These are phyloP conservation scores for Schwanniomyces pseudopolymorphus DNA, from an alignment of 805 yeast genomes.

Conservation along the genomic window DNA sequence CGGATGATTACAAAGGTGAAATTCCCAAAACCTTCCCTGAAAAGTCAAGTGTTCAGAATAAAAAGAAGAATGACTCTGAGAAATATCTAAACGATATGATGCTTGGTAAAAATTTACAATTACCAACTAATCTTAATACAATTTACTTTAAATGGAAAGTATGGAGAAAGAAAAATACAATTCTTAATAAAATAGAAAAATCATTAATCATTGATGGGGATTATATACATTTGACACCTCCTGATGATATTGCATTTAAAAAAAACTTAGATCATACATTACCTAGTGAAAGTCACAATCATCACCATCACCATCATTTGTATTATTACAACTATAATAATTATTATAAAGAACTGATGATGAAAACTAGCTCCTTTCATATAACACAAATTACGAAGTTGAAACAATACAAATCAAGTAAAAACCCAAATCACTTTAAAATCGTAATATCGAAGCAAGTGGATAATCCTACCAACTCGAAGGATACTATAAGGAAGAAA, in stretches of 20 bases:
- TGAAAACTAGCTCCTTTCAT: conserved; percentile 86
- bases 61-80: conserved; percentile 10
- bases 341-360: conserved; percentile 60
- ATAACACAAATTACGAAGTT: conserved; percentile 71
- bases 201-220: conserved; percentile 92
- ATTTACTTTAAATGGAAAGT: conserved; percentile 84
- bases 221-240: conserved; percentile 83
- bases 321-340: conserved; percentile 40
- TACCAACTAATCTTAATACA: conserved; percentile 42
- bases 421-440: conserved; percentile 78
- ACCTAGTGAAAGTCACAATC: conserved; percentile 12
- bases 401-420: conserved; percentile 63
- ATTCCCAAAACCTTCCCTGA: background rate
- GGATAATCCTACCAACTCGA: conserved; percentile 20
- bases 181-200: conserved; percentile 77
- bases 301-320: conserved; percentile 31
- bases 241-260: conserved; percentile 61
- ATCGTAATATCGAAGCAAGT: conserved; percentile 54
- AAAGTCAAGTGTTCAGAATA: background rate
- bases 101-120: conserved; percentile 23
- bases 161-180: conserved; percentile 84
- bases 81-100: conserved; percentile 32
- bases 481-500: conserved; percentile 71
- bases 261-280: conserved; percentile 32
- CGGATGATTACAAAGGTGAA: background rate